phyloP scores from a whole-genome alignment of 257 asterid genomes.

The Solanum gandarillasii region DNA sequence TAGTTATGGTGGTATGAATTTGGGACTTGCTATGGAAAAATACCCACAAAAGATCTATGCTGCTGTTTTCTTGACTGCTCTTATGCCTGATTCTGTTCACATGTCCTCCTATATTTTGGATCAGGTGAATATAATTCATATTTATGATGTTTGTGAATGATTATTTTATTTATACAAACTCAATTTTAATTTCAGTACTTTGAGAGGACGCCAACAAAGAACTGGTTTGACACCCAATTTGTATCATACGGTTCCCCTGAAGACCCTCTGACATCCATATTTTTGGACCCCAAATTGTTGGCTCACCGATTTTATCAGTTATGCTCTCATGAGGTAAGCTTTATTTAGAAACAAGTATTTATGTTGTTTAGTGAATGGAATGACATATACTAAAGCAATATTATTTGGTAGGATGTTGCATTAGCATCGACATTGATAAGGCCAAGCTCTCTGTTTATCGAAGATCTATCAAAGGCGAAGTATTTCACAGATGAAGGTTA shows the following conservation, averaged over 20 bases:
- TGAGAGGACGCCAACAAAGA: conserved; percentile 9
- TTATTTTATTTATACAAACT: not conserved
- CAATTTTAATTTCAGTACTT: not conserved
- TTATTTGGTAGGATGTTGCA: conserved; percentile 27
- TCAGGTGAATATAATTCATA: not conserved
- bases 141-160: not conserved
- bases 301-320: conserved; percentile 16
- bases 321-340: conserved; percentile 23
- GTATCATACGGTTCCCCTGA: conserved; percentile 19
- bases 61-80: not conserved
- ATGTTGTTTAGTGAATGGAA: not conserved
- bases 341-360: too few species aligned
- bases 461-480: conserved; percentile 19
- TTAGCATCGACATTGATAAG: conserved; percentile 33
- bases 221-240: conserved; percentile 23
- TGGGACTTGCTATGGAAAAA: not conserved
- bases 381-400: too few species aligned
- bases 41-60: not conserved
- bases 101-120: not conserved
- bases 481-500: conserved; percentile 21
- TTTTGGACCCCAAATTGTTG: conserved; percentile 17
- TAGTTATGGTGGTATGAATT: not conserved
- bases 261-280: conserved; percentile 15
- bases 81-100: not conserved
- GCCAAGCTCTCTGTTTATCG: conserved; percentile 23